These are phyloP conservation scores for Kalmanozyma brasiliensis DNA, from an alignment of 1,284 basidiomycete species.

Conservation along the genomic window DNA sequence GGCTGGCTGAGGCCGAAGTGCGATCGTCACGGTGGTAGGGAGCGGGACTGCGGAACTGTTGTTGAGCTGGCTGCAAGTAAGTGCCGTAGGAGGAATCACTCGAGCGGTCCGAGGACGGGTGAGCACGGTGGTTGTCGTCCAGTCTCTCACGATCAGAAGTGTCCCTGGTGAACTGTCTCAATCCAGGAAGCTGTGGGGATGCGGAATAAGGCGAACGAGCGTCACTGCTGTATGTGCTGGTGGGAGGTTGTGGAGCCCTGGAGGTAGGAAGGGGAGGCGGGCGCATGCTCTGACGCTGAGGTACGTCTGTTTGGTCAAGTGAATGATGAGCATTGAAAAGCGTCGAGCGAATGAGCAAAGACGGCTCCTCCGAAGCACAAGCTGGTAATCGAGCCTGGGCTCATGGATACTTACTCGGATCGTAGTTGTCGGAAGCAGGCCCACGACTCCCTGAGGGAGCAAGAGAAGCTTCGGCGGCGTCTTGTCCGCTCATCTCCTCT, in stretches of 20 bases:
- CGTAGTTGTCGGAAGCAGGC: slow-evolving; percentile 3
- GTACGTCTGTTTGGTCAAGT: not conserved
- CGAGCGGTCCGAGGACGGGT: slow-evolving; percentile 1
- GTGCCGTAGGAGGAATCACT: not conserved
- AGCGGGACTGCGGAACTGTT: slow-evolving; percentile 1
- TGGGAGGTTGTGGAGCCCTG: not conserved
- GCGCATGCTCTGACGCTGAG: slow-evolving; percentile 14
- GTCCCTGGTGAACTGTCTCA: slow-evolving; percentile 1
- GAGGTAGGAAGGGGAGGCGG: slow-evolving; percentile 13
- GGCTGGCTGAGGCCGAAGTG: not conserved
- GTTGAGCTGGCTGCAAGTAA: not conserved
- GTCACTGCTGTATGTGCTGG: no score
- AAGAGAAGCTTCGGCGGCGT: slow-evolving; percentile 1
- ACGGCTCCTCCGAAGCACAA: slow-evolving; percentile 5
- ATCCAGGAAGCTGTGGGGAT: slow-evolving; percentile 6
- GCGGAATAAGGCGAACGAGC: not conserved
- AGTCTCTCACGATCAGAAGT: slow-evolving; percentile 1
- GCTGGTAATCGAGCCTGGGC: not conserved
- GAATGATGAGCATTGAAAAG: not conserved
- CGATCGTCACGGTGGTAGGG: not conserved
- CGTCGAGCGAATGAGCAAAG: not conserved
- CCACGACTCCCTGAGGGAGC: not conserved
- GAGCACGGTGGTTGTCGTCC: not conserved
- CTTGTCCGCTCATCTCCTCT: slow-evolving; percentile 1
- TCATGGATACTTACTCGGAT: slow-evolving; percentile 5